Conservation (phyloP, 495 filamentous ascomycete genomes). For the Penicillium simplicissimum region DNA sequence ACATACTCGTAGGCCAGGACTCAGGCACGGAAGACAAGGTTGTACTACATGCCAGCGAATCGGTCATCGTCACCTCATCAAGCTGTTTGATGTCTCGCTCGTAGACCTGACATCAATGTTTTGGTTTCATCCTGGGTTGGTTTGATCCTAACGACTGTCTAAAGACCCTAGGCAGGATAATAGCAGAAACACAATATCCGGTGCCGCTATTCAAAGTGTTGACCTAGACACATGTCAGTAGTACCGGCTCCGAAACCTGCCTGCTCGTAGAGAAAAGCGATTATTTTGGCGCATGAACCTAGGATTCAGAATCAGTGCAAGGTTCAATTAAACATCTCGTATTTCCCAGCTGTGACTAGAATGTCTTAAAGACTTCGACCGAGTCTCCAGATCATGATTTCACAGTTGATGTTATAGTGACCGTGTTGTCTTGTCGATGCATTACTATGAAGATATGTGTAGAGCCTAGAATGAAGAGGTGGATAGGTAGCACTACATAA, state of each 20-base stretch:
- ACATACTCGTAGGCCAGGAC: neutral
- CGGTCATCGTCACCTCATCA: neutral
- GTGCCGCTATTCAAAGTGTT: neutral
- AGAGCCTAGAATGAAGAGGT: neutral
- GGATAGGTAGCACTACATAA: too few relatives aligned
- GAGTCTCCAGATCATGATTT: neutral
- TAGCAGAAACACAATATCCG: neutral
- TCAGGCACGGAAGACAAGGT: neutral
- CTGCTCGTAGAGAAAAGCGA: neutral
- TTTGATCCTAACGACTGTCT: neutral
- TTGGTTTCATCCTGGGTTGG: neutral
- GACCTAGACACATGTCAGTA: too few relatives aligned
- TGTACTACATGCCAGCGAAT: neutral
- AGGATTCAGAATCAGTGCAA: conserved; percentile 4
- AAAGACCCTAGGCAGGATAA: too few relatives aligned
- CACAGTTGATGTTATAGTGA: neutral
- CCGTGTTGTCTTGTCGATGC: neutral
- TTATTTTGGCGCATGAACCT: neutral
- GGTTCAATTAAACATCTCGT: neutral
- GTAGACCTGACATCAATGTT: neutral
- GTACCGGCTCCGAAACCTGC: neutral
- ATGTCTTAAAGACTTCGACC: conserved; percentile 10
- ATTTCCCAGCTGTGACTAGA: conserved; percentile 14
- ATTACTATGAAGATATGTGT: neutral
- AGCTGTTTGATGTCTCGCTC: neutral